A percentile compares a stretch with the other conserved stretches of the same genome.
Evolutionary conservation across 805 yeast genomes (phyloP).

Genomic region (Wickerhamiella sorbophila): DNA sequence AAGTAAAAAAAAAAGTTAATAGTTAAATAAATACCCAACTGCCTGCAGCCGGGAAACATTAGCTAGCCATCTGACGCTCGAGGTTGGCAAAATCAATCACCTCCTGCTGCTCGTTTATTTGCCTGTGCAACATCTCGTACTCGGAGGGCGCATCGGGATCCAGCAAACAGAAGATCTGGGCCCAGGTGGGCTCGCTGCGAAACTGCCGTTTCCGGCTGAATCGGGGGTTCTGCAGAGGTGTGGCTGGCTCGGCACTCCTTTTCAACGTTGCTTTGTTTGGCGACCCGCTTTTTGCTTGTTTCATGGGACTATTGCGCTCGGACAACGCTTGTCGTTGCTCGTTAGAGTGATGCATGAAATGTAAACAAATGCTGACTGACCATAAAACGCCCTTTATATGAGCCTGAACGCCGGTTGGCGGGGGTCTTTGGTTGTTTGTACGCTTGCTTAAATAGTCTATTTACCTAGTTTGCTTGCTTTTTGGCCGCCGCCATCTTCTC

Average conservation of each 20-base stretch:
- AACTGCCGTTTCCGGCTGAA: background rate
- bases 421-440: too few relatives aligned
- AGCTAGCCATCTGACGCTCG: slow-evolving; percentile 7
- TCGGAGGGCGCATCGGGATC: background rate
- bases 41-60: background rate
- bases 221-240: background rate
- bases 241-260: background rate
- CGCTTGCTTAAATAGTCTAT: too few relatives aligned
- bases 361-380: background rate
- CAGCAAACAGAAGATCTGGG: background rate
- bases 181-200: background rate
- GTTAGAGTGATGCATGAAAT: background rate
- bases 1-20: slow-evolving; percentile 4
- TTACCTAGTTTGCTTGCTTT: too few relatives aligned
- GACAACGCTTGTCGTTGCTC: background rate
- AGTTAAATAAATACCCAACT: background rate
- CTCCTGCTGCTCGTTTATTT: slow-evolving; percentile 1
- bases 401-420: too few relatives aligned
- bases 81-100: slow-evolving; percentile 12
- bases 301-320: background rate
- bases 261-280: too few relatives aligned
- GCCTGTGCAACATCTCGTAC: background rate
- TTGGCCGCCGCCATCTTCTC: slow-evolving; percentile 10
- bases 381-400: too few relatives aligned
- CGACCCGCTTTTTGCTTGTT: background rate